These are phyloP conservation scores for Cupressus sempervirens DNA, from an alignment of 75 land plant genomes.

Conservation along the genomic window DNA sequence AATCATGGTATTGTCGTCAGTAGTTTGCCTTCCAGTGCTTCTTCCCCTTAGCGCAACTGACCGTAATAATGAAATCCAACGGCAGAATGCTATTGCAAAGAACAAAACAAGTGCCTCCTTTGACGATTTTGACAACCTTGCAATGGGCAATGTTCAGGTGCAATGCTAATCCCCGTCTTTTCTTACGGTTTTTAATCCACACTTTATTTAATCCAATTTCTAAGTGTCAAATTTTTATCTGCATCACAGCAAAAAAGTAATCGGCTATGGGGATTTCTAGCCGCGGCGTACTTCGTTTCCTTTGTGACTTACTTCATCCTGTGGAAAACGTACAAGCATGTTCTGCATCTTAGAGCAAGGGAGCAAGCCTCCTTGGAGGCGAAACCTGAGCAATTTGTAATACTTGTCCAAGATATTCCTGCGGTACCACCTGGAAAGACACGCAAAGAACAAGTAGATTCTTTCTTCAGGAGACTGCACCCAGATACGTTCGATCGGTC, in stretches of 20 bases:
- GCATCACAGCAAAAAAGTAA: slow-evolving; percentile 17
- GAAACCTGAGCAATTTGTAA: slow-evolving; percentile 62
- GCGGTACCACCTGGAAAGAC: slow-evolving; percentile 34
- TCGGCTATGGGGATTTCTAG: slow-evolving; percentile 72
- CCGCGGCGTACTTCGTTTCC: slow-evolving; percentile 72
- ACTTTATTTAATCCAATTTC: not conserved
- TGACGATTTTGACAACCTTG: slow-evolving; percentile 55
- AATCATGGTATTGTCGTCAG: slow-evolving; percentile 58
- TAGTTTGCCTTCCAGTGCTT: slow-evolving; percentile 64
- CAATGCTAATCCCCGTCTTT: not conserved
- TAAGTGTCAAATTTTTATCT: not conserved
- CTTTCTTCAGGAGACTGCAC: slow-evolving; percentile 67
- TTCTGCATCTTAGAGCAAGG: slow-evolving; percentile 49
- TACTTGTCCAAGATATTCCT: slow-evolving; percentile 85
- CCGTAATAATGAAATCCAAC: slow-evolving; percentile 2
- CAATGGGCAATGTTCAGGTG: slow-evolving; percentile 80
- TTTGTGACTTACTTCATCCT: slow-evolving; percentile 49
- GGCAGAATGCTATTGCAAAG: not conserved
- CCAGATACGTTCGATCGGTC: slow-evolving; percentile 84
- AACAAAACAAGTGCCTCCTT: slow-evolving; percentile 29
- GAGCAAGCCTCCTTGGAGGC: slow-evolving; percentile 39
- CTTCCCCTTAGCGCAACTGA: slow-evolving; percentile 72
- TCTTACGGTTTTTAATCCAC: not conserved
- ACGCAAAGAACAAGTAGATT: slow-evolving; percentile 72
- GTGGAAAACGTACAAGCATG: slow-evolving; percentile 81